Conservation (phyloP, 192 early-diverging fungal genomes). For the Phlyctochytrium arcticum region DNA sequence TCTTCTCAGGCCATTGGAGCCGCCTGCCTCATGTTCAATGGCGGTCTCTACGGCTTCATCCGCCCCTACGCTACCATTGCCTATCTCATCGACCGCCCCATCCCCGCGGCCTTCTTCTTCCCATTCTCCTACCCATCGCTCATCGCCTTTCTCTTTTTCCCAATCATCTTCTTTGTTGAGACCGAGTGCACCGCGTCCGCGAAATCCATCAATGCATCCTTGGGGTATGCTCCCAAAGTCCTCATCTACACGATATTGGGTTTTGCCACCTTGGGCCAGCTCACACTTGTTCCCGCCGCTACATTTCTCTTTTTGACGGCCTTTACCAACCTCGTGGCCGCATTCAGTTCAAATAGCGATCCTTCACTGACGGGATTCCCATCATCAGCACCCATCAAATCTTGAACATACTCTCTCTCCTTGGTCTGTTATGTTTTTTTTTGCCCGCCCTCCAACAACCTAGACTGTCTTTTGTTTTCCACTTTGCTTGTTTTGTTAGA, state of each 20-base stretch:
- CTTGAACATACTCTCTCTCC: too few species aligned
- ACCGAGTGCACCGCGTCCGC: background rate
- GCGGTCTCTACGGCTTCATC: background rate
- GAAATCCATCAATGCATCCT: background rate
- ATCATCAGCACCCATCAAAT: too few species aligned
- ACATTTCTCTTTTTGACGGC: background rate
- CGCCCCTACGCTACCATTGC: background rate
- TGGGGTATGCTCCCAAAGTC: background rate
- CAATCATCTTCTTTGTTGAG: background rate
- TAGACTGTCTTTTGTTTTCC: too few species aligned
- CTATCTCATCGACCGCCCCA: background rate
- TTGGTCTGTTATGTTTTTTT: too few species aligned
- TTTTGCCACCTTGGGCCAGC: background rate
- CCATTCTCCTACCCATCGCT: background rate
- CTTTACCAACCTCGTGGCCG: background rate
- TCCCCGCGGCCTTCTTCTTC: background rate
- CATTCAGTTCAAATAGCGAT: background rate
- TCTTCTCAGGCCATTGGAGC: slow-evolving; percentile 15
- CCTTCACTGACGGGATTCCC: too few species aligned
- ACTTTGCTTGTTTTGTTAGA: too few species aligned
- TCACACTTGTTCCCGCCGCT: background rate
- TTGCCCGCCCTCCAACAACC: too few species aligned
- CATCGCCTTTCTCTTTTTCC: background rate
- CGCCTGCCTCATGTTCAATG: slow-evolving; percentile 6
- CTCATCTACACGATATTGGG: background rate